Evolutionary conservation across 768 basidiomycete genomes (phyloP).

Genomic region (Trametes maxima): DNA sequence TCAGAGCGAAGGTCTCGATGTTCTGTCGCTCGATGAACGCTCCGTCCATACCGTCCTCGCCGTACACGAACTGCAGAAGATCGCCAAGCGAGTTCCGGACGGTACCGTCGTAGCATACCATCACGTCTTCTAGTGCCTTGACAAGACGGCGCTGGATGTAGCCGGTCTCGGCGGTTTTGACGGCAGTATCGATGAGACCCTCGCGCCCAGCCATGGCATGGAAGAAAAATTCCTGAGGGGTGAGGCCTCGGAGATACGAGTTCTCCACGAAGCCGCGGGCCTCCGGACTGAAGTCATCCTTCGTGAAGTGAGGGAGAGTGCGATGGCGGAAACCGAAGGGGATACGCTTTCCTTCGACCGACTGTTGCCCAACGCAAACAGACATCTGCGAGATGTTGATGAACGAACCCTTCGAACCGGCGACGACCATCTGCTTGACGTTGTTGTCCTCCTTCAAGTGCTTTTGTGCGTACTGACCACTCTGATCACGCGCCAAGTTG

Average conservation of each 20-base stretch:
- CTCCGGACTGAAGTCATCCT: conserved; percentile 98
- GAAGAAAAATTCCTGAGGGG: conserved; percentile 99
- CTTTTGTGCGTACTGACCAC: conserved; percentile 96
- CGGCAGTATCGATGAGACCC: conserved; percentile 98
- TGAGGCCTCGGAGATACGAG: conserved; percentile 93
- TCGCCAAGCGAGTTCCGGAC: conserved; percentile 97
- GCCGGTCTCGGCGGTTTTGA: conserved; percentile 99
- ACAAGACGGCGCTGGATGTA: conserved; percentile 98
- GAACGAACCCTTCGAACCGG: conserved; percentile 97
- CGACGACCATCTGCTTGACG: conserved; percentile 99
- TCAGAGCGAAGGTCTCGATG: conserved; percentile 86
- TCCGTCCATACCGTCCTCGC: conserved; percentile 99
- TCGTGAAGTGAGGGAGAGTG: conserved; percentile 94
- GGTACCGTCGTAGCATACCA: conserved; percentile 97
- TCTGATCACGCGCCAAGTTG: conserved; percentile 92
- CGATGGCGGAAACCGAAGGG: conserved; percentile 98
- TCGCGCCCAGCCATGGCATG: conserved; percentile 99
- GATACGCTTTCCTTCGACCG: conserved; percentile 96
- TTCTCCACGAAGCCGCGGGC: conserved; percentile 99
- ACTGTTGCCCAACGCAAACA: conserved; percentile 97
- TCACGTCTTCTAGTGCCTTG: conserved; percentile 96
- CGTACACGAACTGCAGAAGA: conserved; percentile 94
- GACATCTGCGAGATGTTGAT: conserved; percentile 99
- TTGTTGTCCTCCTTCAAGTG: conserved; percentile 99
- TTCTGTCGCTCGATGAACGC: conserved; percentile 96